Conservation (phyloP, 768 basidiomycete genomes). For the Heimioporus sp. region DNA sequence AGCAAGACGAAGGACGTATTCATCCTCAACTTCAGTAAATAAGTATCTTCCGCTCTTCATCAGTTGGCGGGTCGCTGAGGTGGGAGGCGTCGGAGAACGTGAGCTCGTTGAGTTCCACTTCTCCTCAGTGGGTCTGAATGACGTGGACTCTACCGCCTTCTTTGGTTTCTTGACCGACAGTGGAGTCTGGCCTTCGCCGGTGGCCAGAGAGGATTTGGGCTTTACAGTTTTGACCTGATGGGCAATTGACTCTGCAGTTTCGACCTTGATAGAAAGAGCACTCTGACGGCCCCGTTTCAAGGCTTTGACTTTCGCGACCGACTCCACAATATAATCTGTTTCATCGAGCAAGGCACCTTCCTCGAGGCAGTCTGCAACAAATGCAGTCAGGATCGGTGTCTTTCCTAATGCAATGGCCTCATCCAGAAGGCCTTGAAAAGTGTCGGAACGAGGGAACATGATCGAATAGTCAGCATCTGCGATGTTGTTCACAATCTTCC, state of each 20-base stretch:
- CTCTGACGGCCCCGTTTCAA: constrained; percentile 25
- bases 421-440: constrained; percentile 47
- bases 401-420: constrained; percentile 35
- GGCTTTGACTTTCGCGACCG: constrained; percentile 18
- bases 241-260: constrained; percentile 4
- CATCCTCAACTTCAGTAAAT: constrained; percentile 51
- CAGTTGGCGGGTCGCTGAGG: constrained; percentile 28
- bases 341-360: constrained; percentile 44
- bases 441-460: constrained; percentile 49
- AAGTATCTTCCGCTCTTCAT: constrained; percentile 33
- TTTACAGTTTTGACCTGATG: constrained; percentile 3
- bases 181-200: background rate
- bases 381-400: constrained; percentile 50
- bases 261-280: constrained; percentile 12
- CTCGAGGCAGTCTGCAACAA: constrained; percentile 52
- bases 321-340: constrained; percentile 43
- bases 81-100: constrained; percentile 48
- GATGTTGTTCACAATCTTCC: constrained; percentile 53
- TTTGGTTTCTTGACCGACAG: background rate
- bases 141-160: background rate
- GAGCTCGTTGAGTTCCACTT: constrained; percentile 3
- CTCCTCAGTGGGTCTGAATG: background rate
- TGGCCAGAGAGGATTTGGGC: constrained; percentile 3
- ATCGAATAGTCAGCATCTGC: constrained; percentile 60
- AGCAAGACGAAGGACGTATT: constrained; percentile 46